These are phyloP conservation scores for Apiotrichum veenhuisii DNA, from an alignment of 1,284 basidiomycete genomes.

Conservation along the genomic window DNA sequence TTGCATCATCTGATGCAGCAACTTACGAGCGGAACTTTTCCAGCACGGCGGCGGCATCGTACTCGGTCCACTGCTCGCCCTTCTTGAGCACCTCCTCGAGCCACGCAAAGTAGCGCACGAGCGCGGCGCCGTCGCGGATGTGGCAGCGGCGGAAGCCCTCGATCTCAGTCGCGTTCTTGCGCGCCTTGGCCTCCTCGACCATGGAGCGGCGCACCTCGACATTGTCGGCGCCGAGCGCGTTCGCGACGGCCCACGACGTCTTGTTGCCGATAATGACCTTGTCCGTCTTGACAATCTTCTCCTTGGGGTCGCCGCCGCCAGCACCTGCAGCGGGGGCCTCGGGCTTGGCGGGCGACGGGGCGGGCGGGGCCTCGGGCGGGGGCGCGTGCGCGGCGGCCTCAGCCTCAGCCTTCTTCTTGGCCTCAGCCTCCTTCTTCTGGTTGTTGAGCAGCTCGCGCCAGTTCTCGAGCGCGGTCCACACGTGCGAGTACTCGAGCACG, in stretches of 20 bases:
- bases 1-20: neutral
- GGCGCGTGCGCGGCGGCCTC: constrained; percentile 2
- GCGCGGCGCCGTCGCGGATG: constrained; percentile 83
- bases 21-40: constrained; percentile 75
- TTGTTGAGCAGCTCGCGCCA: constrained; percentile 22
- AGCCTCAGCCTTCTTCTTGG: constrained; percentile 8
- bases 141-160: constrained; percentile 87
- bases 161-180: constrained; percentile 83
- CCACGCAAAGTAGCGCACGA: constrained; percentile 88
- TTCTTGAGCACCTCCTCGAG: constrained; percentile 74
- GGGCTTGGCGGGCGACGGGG: constrained; percentile 4
- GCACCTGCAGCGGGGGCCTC: neutral
- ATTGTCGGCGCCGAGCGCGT: constrained; percentile 67
- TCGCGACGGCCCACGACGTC: constrained; percentile 71
- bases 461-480: constrained; percentile 53
- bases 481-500: constrained; percentile 65
- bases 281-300: constrained; percentile 41
- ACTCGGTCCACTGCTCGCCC: constrained; percentile 70
- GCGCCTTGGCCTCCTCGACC: constrained; percentile 76
- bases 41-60: constrained; percentile 72
- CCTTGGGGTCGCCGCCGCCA: constrained; percentile 8
- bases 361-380: constrained; percentile 8
- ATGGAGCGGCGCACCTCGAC: constrained; percentile 65
- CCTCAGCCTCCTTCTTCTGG: constrained; percentile 13
- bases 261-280: constrained; percentile 61